These are phyloP conservation scores for Citrullus colocynthis DNA, from an alignment of 306 rosid species.

Conservation along the genomic window DNA sequence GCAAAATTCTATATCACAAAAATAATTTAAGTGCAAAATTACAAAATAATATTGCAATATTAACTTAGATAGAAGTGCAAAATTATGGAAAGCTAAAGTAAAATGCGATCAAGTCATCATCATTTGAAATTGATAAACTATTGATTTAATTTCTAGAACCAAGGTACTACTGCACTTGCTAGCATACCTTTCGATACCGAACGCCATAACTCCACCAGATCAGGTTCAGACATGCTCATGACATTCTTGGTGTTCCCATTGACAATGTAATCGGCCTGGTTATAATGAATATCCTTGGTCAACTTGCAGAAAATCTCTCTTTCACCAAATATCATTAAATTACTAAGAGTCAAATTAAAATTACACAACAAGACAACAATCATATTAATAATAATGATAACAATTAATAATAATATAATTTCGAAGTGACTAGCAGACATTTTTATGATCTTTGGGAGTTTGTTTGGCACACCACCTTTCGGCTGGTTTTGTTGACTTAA, in stretches of 20 bases:
- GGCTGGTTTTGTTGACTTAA: too few relatives aligned
- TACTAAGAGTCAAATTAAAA: neutral
- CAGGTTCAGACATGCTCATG: constrained; percentile 96
- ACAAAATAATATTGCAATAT: neutral
- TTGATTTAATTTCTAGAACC: neutral
- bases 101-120: neutral
- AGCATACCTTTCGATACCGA: constrained; percentile 59
- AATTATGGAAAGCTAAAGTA: neutral
- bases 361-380: neutral
- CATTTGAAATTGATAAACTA: neutral
- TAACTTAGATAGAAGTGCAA: neutral
- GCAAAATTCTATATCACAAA: neutral
- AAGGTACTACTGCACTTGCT: constrained; percentile 3
- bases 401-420: neutral
- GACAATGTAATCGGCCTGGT: constrained; percentile 79
- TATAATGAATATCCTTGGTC: constrained; percentile 8
- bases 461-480: neutral
- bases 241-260: constrained; percentile 85
- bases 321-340: neutral
- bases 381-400: neutral
- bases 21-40: neutral
- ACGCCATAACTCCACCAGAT: constrained; percentile 91
- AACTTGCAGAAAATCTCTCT: neutral
- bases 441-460: neutral
- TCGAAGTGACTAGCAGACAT: neutral